A percentile compares a stretch with the other conserved stretches of the same genome.
Evolutionary conservation across 352 stramenopile species (phyloP).

Genomic region (Phytophthora nicotianae): DNA sequence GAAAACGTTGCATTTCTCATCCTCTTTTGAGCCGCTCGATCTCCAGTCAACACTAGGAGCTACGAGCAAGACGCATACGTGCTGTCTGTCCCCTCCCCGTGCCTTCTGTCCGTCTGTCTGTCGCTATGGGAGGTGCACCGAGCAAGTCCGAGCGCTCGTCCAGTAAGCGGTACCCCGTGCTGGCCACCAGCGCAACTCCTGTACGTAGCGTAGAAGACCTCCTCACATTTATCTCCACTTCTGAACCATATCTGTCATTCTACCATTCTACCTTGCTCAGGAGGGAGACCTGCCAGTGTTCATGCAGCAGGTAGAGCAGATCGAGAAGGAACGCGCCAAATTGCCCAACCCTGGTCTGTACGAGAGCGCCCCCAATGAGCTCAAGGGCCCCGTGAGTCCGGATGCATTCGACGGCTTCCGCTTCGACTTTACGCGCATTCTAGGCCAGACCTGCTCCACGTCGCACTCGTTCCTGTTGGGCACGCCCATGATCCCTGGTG

Average conservation of each 20-base stretch:
- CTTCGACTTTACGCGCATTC: slow-evolving; percentile 87
- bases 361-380: slow-evolving; percentile 85
- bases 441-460: slow-evolving; percentile 82
- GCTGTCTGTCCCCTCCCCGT: slow-evolving; percentile 23
- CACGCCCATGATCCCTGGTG: slow-evolving; percentile 83
- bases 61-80: slow-evolving; percentile 17
- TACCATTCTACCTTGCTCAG: slow-evolving; percentile 16
- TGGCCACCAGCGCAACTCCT: slow-evolving; percentile 66
- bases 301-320: slow-evolving; percentile 84
- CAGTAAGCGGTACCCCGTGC: slow-evolving; percentile 53
- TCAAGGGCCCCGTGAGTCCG: slow-evolving; percentile 78
- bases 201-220: slow-evolving; percentile 38
- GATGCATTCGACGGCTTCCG: slow-evolving; percentile 88
- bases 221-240: neutral
- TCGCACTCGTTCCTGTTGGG: slow-evolving; percentile 86
- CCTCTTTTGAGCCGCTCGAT: slow-evolving; percentile 34
- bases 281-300: slow-evolving; percentile 68
- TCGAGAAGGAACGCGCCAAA: slow-evolving; percentile 72
- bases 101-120: slow-evolving; percentile 13
- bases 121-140: slow-evolving; percentile 56
- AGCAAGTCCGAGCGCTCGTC: slow-evolving; percentile 37
- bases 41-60: slow-evolving; percentile 36
- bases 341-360: slow-evolving; percentile 85
- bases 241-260: slow-evolving; percentile 1
- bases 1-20: slow-evolving; percentile 12